These are phyloP conservation scores for Diaporthe longicolla DNA, from an alignment of 2,329 filamentous ascomycete genomes.

Conservation along the genomic window DNA sequence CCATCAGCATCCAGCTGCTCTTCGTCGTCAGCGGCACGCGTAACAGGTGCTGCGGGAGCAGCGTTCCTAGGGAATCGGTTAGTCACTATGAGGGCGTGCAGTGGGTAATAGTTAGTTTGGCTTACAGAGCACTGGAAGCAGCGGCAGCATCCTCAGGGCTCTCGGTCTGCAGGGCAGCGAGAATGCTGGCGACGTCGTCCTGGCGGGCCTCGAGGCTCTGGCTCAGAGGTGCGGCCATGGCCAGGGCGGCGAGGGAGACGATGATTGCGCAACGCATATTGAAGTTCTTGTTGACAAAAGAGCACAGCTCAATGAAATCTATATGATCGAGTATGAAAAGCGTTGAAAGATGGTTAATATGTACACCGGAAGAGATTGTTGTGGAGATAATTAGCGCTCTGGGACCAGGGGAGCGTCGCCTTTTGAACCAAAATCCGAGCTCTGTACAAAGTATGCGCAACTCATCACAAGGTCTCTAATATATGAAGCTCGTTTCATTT, in stretches of 20 bases:
- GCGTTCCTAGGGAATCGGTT: not conserved
- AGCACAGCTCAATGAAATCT: constrained; percentile 38
- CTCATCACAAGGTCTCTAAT: not conserved
- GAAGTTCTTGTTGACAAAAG: not conserved
- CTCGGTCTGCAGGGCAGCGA: constrained; percentile 26
- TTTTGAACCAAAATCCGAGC: constrained; percentile 6
- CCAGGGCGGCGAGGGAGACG: constrained; percentile 32
- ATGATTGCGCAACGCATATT: constrained; percentile 38
- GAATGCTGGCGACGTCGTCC: constrained; percentile 29
- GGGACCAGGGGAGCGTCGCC: not conserved
- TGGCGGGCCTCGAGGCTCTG: constrained; percentile 30
- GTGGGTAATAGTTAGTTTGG: accelerated
- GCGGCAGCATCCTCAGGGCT: constrained; percentile 34
- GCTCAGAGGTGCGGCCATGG: constrained; percentile 36
- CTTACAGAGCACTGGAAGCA: constrained; percentile 16
- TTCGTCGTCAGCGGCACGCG: not conserved
- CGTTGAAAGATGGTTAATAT: constrained; percentile 5
- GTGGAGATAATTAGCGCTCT: too few relatives aligned
- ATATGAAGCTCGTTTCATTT: not conserved
- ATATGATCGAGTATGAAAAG: not conserved
- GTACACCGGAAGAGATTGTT: constrained; percentile 6
- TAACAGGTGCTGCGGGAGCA: not conserved
- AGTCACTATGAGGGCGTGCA: not conserved
- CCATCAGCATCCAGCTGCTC: constrained; percentile 8
- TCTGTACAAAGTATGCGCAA: not conserved